Base-by-base conservation (phyloP, 768 basidiomycete species). In the Kwoniella sp. region DNA sequence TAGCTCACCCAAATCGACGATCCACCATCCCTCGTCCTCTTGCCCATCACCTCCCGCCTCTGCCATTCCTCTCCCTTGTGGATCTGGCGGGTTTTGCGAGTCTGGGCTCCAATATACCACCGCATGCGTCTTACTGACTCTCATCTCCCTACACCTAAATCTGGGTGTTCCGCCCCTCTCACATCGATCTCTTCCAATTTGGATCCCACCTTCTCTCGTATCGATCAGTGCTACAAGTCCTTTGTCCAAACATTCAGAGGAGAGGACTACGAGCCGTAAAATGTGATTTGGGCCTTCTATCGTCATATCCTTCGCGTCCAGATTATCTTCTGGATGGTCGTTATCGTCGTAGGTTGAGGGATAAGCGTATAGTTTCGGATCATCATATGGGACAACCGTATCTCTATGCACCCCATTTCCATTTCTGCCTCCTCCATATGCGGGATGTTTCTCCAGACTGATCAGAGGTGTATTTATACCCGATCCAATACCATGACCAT, bases 91-190 rank as follows among this genome's bases (percentile, higher is more conserved):
- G n/a, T n/a, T n/a, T n/a, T n/a, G n/a, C 27, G 27, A 33, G n/a
- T 33, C 33, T 33, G 33, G 13, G 22, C 69, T 68, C 73, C 76
- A 76, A 52, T 70, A 74, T 9, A 77, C 50, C 17, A 71, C 65
- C 24, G 76, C 74, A 55, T 79, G 78, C 15, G 71, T 68, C 60
- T 79, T 79, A 58, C 74, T 76, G 17, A 74, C 73, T 29, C 65
- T 69, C 77, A 77, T 75, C 65, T 77, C 75, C 36, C 68, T 68
- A 44, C 77, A 33, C 50, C 77, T 36, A 17, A 79, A 25, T 40
- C 76, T 67, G 0, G 73, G 64, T 17, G 40, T 54, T 13, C 60
- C 67, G 19, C 67, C 67, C 21, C 60, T 68, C 50, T 69, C 67
- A n/a, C 64, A 64, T 46, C 73, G 50, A 60, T 79, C 78, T 26